These are phyloP conservation scores for Lipomyces orientalis DNA, from an alignment of 805 yeast genomes.

Conservation along the genomic window DNA sequence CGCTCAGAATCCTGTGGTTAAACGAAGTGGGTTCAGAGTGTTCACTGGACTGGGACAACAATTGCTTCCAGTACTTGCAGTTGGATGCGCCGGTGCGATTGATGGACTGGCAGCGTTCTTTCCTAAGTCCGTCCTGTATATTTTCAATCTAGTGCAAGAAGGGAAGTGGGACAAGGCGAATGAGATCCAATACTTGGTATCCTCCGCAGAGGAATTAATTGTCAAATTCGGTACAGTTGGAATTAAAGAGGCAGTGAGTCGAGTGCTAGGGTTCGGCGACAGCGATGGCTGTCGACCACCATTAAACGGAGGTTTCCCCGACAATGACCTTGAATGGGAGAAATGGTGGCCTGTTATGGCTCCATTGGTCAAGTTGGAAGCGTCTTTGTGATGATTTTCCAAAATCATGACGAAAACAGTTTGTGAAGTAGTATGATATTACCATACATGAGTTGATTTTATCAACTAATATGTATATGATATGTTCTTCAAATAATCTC, in stretches of 20 bases:
- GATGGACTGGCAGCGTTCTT: conserved; percentile 59
- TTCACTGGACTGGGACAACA: conserved; percentile 60
- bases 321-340: too few relatives aligned
- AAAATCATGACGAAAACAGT: too few relatives aligned
- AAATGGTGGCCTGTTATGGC: too few relatives aligned
- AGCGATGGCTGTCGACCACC: too few relatives aligned
- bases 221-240: conserved; percentile 54
- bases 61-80: conserved; percentile 53
- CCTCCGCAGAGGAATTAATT: conserved; percentile 55
- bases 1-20: conserved; percentile 51
- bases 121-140: conserved; percentile 55
- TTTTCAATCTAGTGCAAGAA: conserved; percentile 49
- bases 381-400: background rate
- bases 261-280: too few relatives aligned
- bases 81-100: conserved; percentile 57
- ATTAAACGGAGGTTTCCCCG: too few relatives aligned
- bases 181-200: conserved; percentile 50
- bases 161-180: conserved; percentile 51
- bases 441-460: too few relatives aligned
- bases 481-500: too few relatives aligned
- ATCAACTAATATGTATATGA: too few relatives aligned
- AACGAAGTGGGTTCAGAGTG: conserved; percentile 49
- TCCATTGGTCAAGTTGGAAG: too few relatives aligned
- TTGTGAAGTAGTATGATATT: too few relatives aligned
- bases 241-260: conserved; percentile 49